Conservation (phyloP, 768 basidiomycete species). For the Chlorophyllum brunneum region DNA sequence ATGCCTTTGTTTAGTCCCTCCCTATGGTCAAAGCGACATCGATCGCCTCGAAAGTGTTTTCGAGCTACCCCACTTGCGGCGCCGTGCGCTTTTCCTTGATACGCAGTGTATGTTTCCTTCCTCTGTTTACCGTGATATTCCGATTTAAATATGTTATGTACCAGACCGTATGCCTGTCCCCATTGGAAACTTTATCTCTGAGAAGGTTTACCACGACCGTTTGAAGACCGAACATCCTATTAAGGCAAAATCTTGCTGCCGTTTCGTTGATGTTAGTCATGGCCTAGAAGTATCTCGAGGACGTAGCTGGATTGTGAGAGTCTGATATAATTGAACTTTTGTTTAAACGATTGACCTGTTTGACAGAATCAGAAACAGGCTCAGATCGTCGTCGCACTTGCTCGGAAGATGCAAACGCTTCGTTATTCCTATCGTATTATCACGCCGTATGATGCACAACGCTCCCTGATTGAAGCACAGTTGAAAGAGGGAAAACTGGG, state of each 20-base stretch:
- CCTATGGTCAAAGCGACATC: constrained; percentile 55
- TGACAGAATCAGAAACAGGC: constrained; percentile 53
- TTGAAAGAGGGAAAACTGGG: constrained; percentile 42
- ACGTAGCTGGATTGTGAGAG: constrained; percentile 34
- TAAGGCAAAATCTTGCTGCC: constrained; percentile 35
- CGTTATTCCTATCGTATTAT: constrained; percentile 52
- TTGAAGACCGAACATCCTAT: constrained; percentile 46
- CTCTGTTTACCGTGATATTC: neutral
- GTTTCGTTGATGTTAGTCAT: constrained; percentile 49
- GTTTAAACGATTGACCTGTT: neutral
- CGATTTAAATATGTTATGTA: neutral
- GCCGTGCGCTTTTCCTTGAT: constrained; percentile 43
- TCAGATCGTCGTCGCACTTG: constrained; percentile 41
- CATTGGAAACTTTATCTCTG: constrained; percentile 60
- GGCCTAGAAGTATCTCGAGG: constrained; percentile 29
- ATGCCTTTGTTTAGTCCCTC: constrained; percentile 45
- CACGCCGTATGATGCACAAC: constrained; percentile 75
- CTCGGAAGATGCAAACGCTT: constrained; percentile 35
- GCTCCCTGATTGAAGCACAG: constrained; percentile 44
- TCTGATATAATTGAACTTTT: constrained; percentile 9
- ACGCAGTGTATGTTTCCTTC: constrained; percentile 52
- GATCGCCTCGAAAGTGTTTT: constrained; percentile 54
- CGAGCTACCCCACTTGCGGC: constrained; percentile 47
- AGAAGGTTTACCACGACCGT: constrained; percentile 48
- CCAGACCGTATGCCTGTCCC: constrained; percentile 61